Conservation (phyloP, 1,284 basidiomycete species). For the Heterobasidion occidentale region DNA sequence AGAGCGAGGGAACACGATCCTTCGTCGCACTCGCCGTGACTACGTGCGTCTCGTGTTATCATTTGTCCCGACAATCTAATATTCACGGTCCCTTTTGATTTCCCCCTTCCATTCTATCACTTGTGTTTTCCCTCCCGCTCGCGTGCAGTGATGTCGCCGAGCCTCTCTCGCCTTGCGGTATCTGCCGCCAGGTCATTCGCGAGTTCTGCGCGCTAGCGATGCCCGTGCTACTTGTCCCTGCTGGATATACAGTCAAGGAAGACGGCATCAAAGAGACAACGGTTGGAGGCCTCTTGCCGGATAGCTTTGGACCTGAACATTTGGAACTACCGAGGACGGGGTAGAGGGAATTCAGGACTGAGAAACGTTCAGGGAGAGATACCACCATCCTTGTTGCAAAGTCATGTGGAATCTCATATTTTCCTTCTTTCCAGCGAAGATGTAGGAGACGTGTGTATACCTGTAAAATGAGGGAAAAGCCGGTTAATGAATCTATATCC, state of each 20-base stretch:
- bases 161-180: slow-evolving; percentile 77
- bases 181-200: slow-evolving; percentile 86
- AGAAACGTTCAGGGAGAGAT: too few relatives aligned
- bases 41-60: slow-evolving; percentile 33
- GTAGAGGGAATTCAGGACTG: neutral
- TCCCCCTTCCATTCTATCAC: neutral
- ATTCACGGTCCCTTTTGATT: neutral
- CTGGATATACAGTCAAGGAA: slow-evolving; percentile 42
- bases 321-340: slow-evolving; percentile 41
- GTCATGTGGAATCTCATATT: too few relatives aligned
- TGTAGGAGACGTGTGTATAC: too few relatives aligned
- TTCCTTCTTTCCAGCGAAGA: too few relatives aligned
- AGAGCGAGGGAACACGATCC: slow-evolving; percentile 69
- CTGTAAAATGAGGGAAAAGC: too few relatives aligned
- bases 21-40: slow-evolving; percentile 73
- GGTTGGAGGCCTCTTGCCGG: slow-evolving; percentile 71
- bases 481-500: too few relatives aligned
- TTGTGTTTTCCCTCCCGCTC: too few relatives aligned
- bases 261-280: slow-evolving; percentile 56
- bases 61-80: neutral
- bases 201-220: slow-evolving; percentile 79
- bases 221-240: slow-evolving; percentile 74
- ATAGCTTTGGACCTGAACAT: slow-evolving; percentile 85
- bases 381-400: too few relatives aligned
- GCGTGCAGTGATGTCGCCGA: slow-evolving; percentile 49